These are phyloP conservation scores for Cryptosporidium muris DNA, from an alignment of 169 alveolate genomes.

Conservation along the genomic window DNA sequence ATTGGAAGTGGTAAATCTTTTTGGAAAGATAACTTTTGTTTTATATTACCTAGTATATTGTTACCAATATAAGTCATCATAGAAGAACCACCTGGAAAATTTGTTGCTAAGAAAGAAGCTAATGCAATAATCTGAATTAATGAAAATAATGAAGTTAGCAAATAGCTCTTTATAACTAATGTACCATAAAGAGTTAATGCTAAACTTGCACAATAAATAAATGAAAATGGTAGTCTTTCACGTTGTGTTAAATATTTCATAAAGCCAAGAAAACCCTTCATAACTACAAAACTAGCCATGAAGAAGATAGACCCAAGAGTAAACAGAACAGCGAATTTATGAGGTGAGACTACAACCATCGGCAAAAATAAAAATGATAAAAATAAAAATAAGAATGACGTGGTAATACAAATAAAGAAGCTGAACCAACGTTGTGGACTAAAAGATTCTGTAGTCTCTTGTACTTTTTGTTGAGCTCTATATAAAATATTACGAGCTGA, in stretches of 20 bases:
- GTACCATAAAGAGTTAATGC: conserved; percentile 77
- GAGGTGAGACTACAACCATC: conserved; percentile 66
- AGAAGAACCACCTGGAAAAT: conserved; percentile 77
- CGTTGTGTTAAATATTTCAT: conserved; percentile 32
- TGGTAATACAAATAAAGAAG: conserved; percentile 39
- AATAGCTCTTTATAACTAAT: conserved; percentile 74
- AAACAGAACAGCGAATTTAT: conserved; percentile 50
- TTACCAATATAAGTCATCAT: conserved; percentile 31
- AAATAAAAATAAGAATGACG: conserved; percentile 36
- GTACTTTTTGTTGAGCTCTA: conserved; percentile 68
- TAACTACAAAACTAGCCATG: conserved; percentile 51
- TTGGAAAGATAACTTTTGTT: conserved; percentile 10
- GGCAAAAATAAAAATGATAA: conserved; percentile 66
- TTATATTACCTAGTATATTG: conserved; percentile 6
- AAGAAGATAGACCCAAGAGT: conserved; percentile 66
- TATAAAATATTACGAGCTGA: conserved; percentile 56
- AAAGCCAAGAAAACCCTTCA: conserved; percentile 47
- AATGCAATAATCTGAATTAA: conserved; percentile 75
- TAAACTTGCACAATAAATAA: conserved; percentile 73
- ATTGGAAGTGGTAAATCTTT: conserved; percentile 46
- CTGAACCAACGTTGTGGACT: conserved; percentile 49
- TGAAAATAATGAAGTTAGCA: conserved; percentile 76
- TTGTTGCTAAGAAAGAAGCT: conserved; percentile 76
- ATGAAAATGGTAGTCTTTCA: conserved; percentile 78
- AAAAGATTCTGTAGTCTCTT: conserved; percentile 59